These are phyloP conservation scores for Talaromyces piceae DNA, from an alignment of 2,329 filamentous ascomycete genomes.

Conservation along the genomic window DNA sequence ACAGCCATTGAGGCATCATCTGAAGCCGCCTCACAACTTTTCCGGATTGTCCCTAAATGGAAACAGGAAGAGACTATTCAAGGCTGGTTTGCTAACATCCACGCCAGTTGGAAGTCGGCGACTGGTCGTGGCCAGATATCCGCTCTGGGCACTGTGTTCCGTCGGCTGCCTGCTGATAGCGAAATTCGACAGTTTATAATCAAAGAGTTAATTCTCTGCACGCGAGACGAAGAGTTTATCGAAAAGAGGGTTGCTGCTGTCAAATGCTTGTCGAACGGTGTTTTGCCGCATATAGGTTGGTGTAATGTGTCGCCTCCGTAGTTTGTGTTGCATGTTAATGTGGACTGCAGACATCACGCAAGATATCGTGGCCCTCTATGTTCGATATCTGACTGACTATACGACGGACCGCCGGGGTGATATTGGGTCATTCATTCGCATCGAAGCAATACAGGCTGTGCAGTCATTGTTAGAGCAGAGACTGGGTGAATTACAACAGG, in stretches of 20 bases:
- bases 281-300: constrained; percentile 34
- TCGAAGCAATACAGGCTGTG: constrained; percentile 67
- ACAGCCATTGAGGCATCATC: constrained; percentile 35
- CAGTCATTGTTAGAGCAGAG: constrained; percentile 28
- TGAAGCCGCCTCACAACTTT: constrained; percentile 32
- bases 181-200: constrained; percentile 23
- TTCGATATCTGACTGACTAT: constrained; percentile 66
- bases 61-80: constrained; percentile 30
- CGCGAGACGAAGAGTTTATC: constrained; percentile 31
- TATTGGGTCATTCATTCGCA: constrained; percentile 75
- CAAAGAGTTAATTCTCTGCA: constrained; percentile 26
- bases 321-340: constrained; percentile 14
- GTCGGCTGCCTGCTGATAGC: constrained; percentile 20
- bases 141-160: constrained; percentile 35
- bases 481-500: constrained; percentile 7
- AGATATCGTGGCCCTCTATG: constrained; percentile 22
- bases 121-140: constrained; percentile 38
- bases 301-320: constrained; percentile 4
- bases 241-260: constrained; percentile 36
- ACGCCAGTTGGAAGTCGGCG: constrained; percentile 28
- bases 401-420: constrained; percentile 85
- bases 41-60: constrained; percentile 26
- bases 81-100: constrained; percentile 33
- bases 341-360: constrained; percentile 21
- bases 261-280: constrained; percentile 28